Evolutionary conservation across 2,329 filamentous ascomycete genomes (phyloP).

Genomic region (Cadophora sp.): DNA sequence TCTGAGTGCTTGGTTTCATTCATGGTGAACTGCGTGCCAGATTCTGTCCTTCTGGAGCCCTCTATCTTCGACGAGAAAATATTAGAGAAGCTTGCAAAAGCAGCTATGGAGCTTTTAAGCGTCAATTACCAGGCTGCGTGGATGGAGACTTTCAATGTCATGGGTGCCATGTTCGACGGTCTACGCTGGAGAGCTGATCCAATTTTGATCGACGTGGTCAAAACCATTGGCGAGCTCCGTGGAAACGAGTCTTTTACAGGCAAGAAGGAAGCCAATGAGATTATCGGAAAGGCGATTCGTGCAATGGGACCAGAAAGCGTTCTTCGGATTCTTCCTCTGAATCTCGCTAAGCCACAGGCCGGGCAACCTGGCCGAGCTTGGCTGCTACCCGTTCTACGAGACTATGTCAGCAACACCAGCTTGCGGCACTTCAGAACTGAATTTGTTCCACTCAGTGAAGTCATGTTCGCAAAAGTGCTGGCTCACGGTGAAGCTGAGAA

Average conservation of each 20-base stretch:
- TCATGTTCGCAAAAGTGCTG: conserved; percentile 87
- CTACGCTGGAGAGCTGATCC: conserved; percentile 86
- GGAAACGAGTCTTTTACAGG: conserved; percentile 87
- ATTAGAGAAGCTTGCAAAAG: conserved; percentile 79
- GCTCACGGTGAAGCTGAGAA: conserved; percentile 84
- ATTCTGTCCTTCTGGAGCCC: conserved; percentile 82
- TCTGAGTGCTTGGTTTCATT: conserved; percentile 96
- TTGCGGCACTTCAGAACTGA: conserved; percentile 85
- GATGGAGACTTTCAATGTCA: conserved; percentile 91
- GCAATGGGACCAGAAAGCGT: conserved; percentile 91
- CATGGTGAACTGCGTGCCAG: conserved; percentile 86
- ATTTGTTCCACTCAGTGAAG: conserved; percentile 87
- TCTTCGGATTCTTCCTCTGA: conserved; percentile 82
- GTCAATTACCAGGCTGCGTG: conserved; percentile 94
- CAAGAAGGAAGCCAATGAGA: conserved; percentile 93
- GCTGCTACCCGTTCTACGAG: conserved; percentile 90
- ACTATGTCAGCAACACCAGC: conserved; percentile 88
- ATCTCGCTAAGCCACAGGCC: conserved; percentile 77
- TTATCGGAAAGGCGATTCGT: conserved; percentile 85
- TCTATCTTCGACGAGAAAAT: conserved; percentile 93
- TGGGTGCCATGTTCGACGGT: conserved; percentile 85
- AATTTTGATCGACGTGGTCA: conserved; percentile 76
- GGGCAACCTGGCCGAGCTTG: conserved; percentile 88
- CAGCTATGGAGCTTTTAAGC: conserved; percentile 76
- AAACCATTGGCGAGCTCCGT: conserved; percentile 84